Conservation (phyloP, 169 alveolate species). For the Eimeria zaria region DNA sequence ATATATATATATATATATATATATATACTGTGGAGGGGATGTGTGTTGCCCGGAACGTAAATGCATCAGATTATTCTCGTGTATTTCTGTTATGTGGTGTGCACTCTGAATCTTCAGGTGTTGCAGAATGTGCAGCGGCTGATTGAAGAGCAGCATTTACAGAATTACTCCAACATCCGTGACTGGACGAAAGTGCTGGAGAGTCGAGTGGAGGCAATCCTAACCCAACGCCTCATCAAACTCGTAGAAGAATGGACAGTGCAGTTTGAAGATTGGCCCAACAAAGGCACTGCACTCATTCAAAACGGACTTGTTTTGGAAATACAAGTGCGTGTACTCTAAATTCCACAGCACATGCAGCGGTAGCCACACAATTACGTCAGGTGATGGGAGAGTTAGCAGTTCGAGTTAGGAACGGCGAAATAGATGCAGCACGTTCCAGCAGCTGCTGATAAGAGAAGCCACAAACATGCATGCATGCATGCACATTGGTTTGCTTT, state of each 20-base stretch:
- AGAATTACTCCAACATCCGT: conserved; percentile 85
- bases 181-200: conserved; percentile 84
- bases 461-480: background rate
- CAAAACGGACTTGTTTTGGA: conserved; percentile 64
- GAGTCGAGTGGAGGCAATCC: conserved; percentile 69
- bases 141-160: conserved; percentile 86
- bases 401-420: background rate
- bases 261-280: conserved; percentile 87
- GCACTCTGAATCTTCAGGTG: too few species aligned
- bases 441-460: background rate
- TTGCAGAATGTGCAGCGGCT: conserved; percentile 86
- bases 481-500: background rate
- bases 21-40: too few species aligned
- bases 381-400: background rate
- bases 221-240: conserved; percentile 63
- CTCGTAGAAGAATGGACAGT: conserved; percentile 84
- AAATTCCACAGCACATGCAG: background rate
- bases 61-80: too few species aligned
- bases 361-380: background rate
- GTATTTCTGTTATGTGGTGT: too few species aligned
- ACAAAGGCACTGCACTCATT: conserved; percentile 78
- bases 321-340: conserved; percentile 56
- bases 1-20: too few species aligned
- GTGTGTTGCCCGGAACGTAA: too few species aligned
- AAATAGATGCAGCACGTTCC: background rate